Percentiles rank a stretch among this genome's conserved stretches.
Conservation (phyloP, 2,329 filamentous ascomycete species). For the Didymella pinodella region DNA sequence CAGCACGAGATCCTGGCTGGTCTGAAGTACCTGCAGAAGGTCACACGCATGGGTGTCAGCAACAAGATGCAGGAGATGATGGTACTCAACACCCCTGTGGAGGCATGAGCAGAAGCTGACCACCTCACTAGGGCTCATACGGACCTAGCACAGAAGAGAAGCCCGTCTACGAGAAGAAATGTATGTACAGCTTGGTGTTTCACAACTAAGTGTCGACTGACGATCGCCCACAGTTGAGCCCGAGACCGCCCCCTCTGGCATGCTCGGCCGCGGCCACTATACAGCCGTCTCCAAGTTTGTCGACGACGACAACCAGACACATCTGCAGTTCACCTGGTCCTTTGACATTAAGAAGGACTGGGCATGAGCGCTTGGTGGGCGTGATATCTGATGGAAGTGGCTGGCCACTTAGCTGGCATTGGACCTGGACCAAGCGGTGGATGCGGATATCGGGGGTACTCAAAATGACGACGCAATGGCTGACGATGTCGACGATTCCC, state of each 20-base stretch:
- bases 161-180: conserved; percentile 86
- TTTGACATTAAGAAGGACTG: conserved; percentile 98
- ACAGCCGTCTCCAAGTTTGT: conserved; percentile 88
- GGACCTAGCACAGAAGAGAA: conserved; percentile 91
- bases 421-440: conserved; percentile 24
- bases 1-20: conserved; percentile 96
- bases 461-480: conserved; percentile 39
- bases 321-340: conserved; percentile 93
- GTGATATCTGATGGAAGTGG: conserved; percentile 13
- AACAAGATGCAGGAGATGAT: conserved; percentile 99
- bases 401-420: conserved; percentile 23
- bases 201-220: conserved; percentile 13
- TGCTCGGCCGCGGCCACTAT: conserved; percentile 91
- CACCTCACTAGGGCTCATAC: conserved; percentile 77
- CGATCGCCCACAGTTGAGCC: conserved; percentile 70
- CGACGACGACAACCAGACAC: conserved; percentile 90
- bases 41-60: conserved; percentile 86
- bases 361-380: conserved; percentile 57
- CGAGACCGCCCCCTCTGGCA: conserved; percentile 90
- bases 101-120: conserved; percentile 19
- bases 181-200: conserved; percentile 62
- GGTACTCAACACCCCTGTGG: conserved; percentile 58
- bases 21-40: conserved; percentile 92
- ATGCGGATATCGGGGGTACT: conserved; percentile 27
- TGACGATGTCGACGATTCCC: conserved; percentile 35